Percentiles rank a stretch among this genome's conserved stretches.
These are phyloP conservation scores for Colletotrichum orbiculare DNA, from an alignment of 2,329 filamentous ascomycete genomes.

Conservation along the genomic window DNA sequence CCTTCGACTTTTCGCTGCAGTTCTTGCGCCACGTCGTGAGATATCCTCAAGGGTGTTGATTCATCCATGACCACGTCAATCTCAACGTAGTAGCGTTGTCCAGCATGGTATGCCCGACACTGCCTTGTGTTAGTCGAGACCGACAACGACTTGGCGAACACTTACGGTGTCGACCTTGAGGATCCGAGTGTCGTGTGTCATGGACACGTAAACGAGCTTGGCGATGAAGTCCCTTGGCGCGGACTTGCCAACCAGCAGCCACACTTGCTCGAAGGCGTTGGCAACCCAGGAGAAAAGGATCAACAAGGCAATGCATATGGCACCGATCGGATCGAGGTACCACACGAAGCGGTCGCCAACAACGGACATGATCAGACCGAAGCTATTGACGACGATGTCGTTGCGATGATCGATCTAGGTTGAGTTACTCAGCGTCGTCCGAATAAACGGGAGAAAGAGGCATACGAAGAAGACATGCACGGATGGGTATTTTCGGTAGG, in stretches of 20 bases:
- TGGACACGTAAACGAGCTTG: conserved; percentile 65
- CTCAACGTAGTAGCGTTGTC: conserved; percentile 71
- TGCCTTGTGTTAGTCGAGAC: conserved; percentile 37
- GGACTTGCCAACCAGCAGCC: conserved; percentile 69
- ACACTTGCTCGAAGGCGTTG: conserved; percentile 71
- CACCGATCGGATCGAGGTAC: conserved; percentile 71
- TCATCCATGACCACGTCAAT: conserved; percentile 71
- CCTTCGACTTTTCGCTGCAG: conserved; percentile 72
- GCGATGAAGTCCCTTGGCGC: conserved; percentile 68
- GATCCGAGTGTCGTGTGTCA: conserved; percentile 65
- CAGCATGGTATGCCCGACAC: conserved; percentile 70
- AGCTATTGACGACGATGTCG: conserved; percentile 65
- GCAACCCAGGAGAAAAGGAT: conserved; percentile 71
- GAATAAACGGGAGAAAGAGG: neutral
- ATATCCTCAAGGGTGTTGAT: conserved; percentile 62
- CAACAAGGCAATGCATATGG: conserved; percentile 69
- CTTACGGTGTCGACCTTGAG: conserved; percentile 66
- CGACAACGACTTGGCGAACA: neutral
- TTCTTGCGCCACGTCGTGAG: conserved; percentile 69
- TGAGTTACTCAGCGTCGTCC: conserved; percentile 22
- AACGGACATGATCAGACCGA: conserved; percentile 66
- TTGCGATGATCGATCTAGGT: conserved; percentile 65
- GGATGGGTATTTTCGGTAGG: conserved; percentile 63
- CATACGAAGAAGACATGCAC: conserved; percentile 66
- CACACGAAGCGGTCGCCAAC: conserved; percentile 64